Conservation (phyloP, 805 yeast species). For the Dipodascus geniculatus region DNA sequence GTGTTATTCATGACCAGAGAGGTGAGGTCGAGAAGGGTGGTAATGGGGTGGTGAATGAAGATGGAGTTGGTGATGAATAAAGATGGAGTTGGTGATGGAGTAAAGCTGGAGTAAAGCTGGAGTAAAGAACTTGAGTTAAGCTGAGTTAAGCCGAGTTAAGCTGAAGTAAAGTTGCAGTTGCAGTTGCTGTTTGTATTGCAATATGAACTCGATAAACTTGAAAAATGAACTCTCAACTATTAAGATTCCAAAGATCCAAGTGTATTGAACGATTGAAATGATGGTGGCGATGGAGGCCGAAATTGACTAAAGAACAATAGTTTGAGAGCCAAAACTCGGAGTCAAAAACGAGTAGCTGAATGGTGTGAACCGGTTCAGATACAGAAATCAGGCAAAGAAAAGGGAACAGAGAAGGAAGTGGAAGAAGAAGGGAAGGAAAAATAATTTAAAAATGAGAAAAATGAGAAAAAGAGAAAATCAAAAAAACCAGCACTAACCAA, state of each 20-base stretch:
- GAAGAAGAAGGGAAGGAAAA: background rate
- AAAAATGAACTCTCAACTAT: too few species aligned
- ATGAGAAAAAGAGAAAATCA: background rate
- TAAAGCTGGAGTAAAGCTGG: background rate
- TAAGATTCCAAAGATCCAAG: too few species aligned
- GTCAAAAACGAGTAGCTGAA: too few species aligned
- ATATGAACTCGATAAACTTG: too few species aligned
- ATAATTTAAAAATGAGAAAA: background rate
- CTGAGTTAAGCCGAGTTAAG: too few species aligned
- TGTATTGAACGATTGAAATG: too few species aligned
- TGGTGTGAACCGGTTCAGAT: too few species aligned
- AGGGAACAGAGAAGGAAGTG: background rate
- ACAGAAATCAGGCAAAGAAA: background rate
- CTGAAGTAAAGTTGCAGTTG: too few species aligned
- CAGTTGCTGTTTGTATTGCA: too few species aligned
- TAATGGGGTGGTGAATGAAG: background rate
- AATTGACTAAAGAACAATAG: too few species aligned
- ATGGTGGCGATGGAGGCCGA: too few species aligned
- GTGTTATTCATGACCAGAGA: constrained; percentile 1
- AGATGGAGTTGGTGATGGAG: background rate
- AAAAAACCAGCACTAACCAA: background rate
- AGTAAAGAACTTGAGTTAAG: background rate
- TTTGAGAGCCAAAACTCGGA: too few species aligned
- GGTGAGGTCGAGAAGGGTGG: constrained; percentile 1
- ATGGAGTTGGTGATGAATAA: background rate